These are phyloP conservation scores for Sarocladium kiliense DNA, from an alignment of 2,329 filamentous ascomycete genomes.

Conservation along the genomic window DNA sequence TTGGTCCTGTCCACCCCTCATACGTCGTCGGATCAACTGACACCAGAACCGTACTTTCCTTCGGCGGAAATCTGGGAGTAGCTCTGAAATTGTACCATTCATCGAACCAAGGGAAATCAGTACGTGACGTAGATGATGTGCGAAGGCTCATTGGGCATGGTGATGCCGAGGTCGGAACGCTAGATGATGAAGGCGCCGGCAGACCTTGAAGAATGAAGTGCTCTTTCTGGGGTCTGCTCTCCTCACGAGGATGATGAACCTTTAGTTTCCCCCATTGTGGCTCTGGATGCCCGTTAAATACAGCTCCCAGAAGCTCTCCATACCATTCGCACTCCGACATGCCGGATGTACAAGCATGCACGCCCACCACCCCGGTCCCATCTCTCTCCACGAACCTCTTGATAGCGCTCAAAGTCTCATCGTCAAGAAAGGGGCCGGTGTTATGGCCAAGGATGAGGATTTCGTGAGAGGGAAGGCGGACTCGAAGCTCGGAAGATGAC, in stretches of 20 bases:
- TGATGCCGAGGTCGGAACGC: neutral
- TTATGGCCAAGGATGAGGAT: conserved; percentile 5
- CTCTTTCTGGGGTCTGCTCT: neutral
- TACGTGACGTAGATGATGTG: neutral
- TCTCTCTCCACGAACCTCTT: neutral
- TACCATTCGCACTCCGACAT: neutral
- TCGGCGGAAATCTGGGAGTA: neutral
- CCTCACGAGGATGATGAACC: neutral
- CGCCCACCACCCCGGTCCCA: neutral
- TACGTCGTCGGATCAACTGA: neutral
- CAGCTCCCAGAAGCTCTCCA: neutral
- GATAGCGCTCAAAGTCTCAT: neutral
- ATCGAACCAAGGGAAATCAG: conserved; percentile 3
- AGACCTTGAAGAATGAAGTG: neutral
- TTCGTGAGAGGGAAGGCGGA: neutral
- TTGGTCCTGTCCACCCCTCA: neutral
- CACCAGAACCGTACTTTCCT: neutral
- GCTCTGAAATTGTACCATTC: conserved; percentile 4
- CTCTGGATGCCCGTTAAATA: neutral
- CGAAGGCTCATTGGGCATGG: neutral
- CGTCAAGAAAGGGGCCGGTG: conserved; percentile 2
- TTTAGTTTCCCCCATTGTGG: neutral
- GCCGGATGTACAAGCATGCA: neutral
- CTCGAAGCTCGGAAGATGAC: neutral
- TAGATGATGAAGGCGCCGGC: neutral